phyloP scores from a whole-genome alignment of 805 yeast genomes.

The Isabelozyma gotoi region DNA sequence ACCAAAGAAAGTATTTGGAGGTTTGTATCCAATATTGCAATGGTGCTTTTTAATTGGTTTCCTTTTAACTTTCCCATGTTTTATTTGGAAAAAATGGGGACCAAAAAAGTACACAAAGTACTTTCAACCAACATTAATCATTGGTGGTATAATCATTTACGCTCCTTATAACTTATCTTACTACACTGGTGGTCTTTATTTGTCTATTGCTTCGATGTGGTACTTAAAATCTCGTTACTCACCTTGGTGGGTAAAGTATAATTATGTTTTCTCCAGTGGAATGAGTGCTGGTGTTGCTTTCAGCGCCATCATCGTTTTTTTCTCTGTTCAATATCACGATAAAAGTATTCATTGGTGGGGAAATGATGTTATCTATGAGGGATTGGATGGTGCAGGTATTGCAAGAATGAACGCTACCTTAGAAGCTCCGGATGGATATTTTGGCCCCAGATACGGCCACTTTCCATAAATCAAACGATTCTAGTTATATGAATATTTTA shows the following conservation, averaged over 20 bases:
- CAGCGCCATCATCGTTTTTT: constrained; percentile 32
- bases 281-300: constrained; percentile 36
- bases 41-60: constrained; percentile 35
- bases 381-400: constrained; percentile 4
- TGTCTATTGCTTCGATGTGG: constrained; percentile 25
- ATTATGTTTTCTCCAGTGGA: constrained; percentile 29
- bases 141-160: constrained; percentile 28
- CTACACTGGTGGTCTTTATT: constrained; percentile 26
- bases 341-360: constrained; percentile 33
- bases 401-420: constrained; percentile 14
- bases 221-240: constrained; percentile 24
- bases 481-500: too few species aligned
- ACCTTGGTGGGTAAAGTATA: constrained; percentile 38
- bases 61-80: constrained; percentile 20
- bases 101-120: constrained; percentile 18
- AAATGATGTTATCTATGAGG: constrained; percentile 13
- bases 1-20: constrained; percentile 33
- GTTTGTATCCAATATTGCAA: constrained; percentile 31
- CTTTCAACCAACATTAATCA: constrained; percentile 34
- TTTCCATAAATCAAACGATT: constrained; percentile 14
- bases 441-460: constrained; percentile 31
- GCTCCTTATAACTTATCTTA: constrained; percentile 36
- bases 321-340: constrained; percentile 34
- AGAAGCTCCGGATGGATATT: constrained; percentile 28
- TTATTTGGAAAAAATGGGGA: constrained; percentile 11